Evolutionary conservation across 257 asterid species (phyloP).

Genomic region (Voacanga thouarsii): DNA sequence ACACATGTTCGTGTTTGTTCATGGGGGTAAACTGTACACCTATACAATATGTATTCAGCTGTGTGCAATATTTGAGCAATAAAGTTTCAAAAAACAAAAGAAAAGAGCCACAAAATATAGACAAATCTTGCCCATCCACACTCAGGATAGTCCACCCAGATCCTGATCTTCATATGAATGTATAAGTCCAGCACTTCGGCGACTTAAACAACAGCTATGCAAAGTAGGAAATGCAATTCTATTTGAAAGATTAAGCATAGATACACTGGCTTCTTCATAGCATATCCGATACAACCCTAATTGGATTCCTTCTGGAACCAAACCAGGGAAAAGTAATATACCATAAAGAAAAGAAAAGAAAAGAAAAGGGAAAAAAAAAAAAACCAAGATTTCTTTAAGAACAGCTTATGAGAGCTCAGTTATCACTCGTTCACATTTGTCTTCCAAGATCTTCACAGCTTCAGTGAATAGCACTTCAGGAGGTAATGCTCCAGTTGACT

Average conservation of each 20-base stretch:
- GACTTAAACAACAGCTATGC: neutral
- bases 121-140: neutral
- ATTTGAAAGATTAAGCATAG: neutral
- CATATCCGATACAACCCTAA: neutral
- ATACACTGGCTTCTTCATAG: neutral
- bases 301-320: neutral
- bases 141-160: neutral
- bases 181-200: neutral
- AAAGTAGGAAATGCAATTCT: conserved; percentile 1
- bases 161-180: neutral
- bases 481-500: conserved; percentile 86
- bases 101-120: neutral
- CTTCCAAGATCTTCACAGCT: conserved; percentile 89
- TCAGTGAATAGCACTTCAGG: conserved; percentile 86
- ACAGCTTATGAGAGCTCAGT: conserved; percentile 56
- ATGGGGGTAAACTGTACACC: neutral
- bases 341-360: neutral
- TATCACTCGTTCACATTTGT: conserved; percentile 74
- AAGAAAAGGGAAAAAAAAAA: neutral
- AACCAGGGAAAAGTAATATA: neutral
- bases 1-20: no score
- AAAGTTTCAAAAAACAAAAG: neutral
- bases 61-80: neutral
- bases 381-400: neutral
- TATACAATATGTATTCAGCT: no score